Conservation (phyloP, 2,329 filamentous ascomycete species). For the Cytospora chrysosperma region DNA sequence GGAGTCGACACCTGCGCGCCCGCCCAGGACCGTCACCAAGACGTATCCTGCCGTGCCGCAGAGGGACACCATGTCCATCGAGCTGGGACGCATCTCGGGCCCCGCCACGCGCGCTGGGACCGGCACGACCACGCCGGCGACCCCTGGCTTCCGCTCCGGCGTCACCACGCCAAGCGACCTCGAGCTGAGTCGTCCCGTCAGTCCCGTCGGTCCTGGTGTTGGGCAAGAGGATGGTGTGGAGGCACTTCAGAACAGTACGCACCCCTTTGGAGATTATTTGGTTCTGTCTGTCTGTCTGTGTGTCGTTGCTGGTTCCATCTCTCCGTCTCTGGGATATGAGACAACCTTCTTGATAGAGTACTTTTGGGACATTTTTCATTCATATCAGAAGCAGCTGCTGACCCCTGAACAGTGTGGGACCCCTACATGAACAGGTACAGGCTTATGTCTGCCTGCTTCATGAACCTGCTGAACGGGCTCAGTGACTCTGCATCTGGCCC, state of each 20-base stretch:
- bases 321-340: neutral
- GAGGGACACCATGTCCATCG: constrained; percentile 30
- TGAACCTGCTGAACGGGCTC: constrained; percentile 68
- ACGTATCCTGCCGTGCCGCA: constrained; percentile 40
- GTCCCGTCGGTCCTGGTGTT: constrained; percentile 34
- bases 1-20: constrained; percentile 28
- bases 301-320: neutral
- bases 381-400: neutral
- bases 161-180: constrained; percentile 34
- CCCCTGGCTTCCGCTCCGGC: neutral
- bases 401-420: constrained; percentile 45
- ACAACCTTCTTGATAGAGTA: neutral
- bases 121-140: neutral
- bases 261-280: neutral
- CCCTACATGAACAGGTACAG: constrained; percentile 70
- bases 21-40: constrained; percentile 37
- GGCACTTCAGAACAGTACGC: constrained; percentile 46
- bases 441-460: constrained; percentile 61
- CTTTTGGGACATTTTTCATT: no score
- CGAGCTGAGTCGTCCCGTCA: constrained; percentile 55
- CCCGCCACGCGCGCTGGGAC: constrained; percentile 8
- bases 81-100: constrained; percentile 31
- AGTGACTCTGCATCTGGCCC: constrained; percentile 76
- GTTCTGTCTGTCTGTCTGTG: no score
- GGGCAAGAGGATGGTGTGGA: constrained; percentile 39